Conservation (phyloP, 192 early-diverging fungal genomes). For the Podila horticola region DNA sequence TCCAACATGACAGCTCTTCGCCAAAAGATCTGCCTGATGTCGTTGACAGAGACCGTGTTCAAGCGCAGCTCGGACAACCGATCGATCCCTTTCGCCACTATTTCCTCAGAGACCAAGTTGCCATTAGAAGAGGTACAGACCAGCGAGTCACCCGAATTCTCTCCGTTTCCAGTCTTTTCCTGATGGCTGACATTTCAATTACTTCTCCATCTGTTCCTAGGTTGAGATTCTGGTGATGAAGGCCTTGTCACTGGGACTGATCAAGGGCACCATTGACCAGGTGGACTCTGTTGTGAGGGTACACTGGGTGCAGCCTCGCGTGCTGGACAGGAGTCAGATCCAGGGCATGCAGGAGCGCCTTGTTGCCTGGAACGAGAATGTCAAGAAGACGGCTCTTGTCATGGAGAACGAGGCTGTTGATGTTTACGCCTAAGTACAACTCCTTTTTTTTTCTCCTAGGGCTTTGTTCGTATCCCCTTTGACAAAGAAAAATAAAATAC, state of each 20-base stretch:
- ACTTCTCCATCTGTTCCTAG: conserved; percentile 24
- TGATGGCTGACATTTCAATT: neutral
- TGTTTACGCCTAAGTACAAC: conserved; percentile 29
- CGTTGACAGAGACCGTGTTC: conserved; percentile 95
- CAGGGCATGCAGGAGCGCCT: conserved; percentile 83
- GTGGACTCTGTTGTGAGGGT: conserved; percentile 89
- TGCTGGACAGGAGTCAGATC: conserved; percentile 92
- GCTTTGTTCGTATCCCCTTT: too few species aligned
- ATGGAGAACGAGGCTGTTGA: conserved; percentile 76
- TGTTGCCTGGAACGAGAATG: conserved; percentile 86
- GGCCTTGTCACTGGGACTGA: conserved; percentile 91
- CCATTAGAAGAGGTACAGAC: conserved; percentile 69
- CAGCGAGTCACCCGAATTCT: neutral
- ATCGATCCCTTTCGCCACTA: conserved; percentile 79
- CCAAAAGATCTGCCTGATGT: conserved; percentile 98
- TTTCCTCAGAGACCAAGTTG: conserved; percentile 86
- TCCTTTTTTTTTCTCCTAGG: neutral
- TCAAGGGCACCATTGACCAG: conserved; percentile 96
- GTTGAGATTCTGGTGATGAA: conserved; percentile 99
- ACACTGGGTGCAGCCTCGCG: conserved; percentile 98
- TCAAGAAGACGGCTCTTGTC: conserved; percentile 74
- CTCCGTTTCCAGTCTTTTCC: too few species aligned
- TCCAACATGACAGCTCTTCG: conserved; percentile 79
- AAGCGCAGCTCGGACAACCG: conserved; percentile 80
- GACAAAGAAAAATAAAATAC: too few species aligned